Evolutionary conservation across 192 early-diverging fungal species (phyloP).

Genomic region (Anaeromyces robustus): DNA sequence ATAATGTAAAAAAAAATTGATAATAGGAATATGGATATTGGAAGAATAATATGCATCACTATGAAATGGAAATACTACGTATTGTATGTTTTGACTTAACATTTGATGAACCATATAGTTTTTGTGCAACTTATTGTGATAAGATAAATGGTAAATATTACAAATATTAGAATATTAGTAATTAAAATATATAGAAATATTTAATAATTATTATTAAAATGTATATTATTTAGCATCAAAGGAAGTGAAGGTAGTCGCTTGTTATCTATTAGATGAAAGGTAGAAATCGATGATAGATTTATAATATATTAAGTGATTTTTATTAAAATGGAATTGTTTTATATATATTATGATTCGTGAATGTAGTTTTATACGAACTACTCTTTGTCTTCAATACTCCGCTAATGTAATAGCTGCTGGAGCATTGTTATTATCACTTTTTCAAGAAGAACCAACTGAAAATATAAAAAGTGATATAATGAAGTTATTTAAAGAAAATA

Average conservation of each 20-base stretch:
- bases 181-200: no score
- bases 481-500: background rate
- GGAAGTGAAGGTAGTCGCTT: background rate
- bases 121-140: background rate
- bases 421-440: background rate
- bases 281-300: background rate
- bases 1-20: background rate
- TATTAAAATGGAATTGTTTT: background rate
- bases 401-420: background rate
- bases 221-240: background rate
- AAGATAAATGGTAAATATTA: background rate
- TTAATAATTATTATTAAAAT: no score
- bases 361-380: background rate
- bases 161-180: background rate
- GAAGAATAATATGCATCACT: background rate
- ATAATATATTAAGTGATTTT: background rate
- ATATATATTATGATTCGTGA: background rate
- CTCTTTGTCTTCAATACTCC: background rate
- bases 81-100: background rate
- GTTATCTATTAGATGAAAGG: background rate
- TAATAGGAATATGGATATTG: background rate
- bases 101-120: background rate
- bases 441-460: background rate
- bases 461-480: background rate
- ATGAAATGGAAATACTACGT: background rate